These are phyloP conservation scores for Discostella stelligera DNA, from an alignment of 352 stramenopile genomes.

Conservation along the genomic window DNA sequence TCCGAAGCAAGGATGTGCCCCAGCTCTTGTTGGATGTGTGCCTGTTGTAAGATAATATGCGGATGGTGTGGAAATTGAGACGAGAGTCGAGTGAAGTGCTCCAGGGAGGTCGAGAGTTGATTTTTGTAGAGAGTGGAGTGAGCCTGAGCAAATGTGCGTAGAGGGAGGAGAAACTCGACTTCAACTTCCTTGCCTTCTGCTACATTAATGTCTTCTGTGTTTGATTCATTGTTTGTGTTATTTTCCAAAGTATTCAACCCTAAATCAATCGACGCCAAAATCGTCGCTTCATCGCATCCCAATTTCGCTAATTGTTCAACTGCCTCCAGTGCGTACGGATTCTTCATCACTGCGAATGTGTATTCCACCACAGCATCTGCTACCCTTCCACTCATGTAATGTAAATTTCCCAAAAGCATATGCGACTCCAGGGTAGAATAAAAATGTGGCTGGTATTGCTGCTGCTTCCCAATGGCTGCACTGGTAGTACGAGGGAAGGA, in stretches of 20 bases:
- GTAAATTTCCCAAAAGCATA: conserved; percentile 74
- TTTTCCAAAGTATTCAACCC: conserved; percentile 24
- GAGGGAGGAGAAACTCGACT: conserved; percentile 27
- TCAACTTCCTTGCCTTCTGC: background rate
- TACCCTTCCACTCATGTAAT: conserved; percentile 47
- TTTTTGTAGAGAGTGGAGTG: conserved; percentile 48
- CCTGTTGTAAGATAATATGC: conserved; percentile 69
- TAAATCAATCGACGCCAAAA: conserved; percentile 48
- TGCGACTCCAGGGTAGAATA: conserved; percentile 54
- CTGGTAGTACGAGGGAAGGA: conserved; percentile 30
- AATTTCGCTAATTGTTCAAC: conserved; percentile 68
- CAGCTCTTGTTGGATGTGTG: conserved; percentile 55
- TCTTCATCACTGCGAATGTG: conserved; percentile 53
- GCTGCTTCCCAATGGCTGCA: background rate
- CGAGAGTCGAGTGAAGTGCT: conserved; percentile 59
- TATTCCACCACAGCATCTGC: conserved; percentile 55
- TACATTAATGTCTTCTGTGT: conserved; percentile 6
- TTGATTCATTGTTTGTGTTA: conserved; percentile 26
- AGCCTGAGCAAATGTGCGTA: conserved; percentile 57
- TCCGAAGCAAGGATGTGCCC: conserved; percentile 43
- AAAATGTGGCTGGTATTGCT: conserved; percentile 28
- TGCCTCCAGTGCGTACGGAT: conserved; percentile 74
- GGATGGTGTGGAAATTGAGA: conserved; percentile 62
- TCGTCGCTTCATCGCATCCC: conserved; percentile 45
- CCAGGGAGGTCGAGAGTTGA: conserved; percentile 43